Base-by-base conservation (phyloP, 345 rosid genomes). In the Murraya koenigii region DNA sequence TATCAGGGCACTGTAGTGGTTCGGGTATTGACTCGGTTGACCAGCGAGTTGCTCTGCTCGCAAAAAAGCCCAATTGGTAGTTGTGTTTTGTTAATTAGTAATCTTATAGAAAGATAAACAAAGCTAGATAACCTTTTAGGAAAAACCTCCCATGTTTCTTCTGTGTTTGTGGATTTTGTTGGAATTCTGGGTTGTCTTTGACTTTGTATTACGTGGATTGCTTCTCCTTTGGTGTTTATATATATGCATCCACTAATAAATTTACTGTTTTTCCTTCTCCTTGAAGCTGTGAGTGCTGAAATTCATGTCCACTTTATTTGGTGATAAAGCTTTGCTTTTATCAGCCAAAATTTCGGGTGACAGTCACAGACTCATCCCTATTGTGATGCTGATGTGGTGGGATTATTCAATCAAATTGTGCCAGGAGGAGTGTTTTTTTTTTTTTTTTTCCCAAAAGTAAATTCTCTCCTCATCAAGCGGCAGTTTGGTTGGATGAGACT, bases 21-120 rank as follows among this genome's bases (percentile, higher is more conserved):
- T 86, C 86, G 87, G 89, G 85, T 66, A 84, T 84, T 82, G 87
- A 82, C 89, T 82, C 38, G 69, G 69, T 26, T 5, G 81, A 77
- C 76, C 76, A 13, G 59, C 22, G n/a, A 39, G 66, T 39, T 22
- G 64, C 47, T 75, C 47, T 74, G 67, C 72, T 78, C 36, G 19
- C 49, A 44, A 20, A 22, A 9, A 58, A 2, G 38, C 38, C 11
- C 14, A 3, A 10, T 22, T 4, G 61, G 35, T 55, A 23, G 23
- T 33, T 20, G 13, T 23, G 32, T 58, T 54, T 55, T 55, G 49
- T 35, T 68, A 39, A 23, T 38, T 23, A 13, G 32, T n/a, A 8
- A 23, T 19, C 3, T 33, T 33, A 13, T 33, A 56, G 52, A 33
- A 11, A 11, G 13, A 36, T 26, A 69, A 41, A 14, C 14, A 30